phyloP scores from a whole-genome alignment of 345 rosid species.

The Pseudoturritis turrita region DNA sequence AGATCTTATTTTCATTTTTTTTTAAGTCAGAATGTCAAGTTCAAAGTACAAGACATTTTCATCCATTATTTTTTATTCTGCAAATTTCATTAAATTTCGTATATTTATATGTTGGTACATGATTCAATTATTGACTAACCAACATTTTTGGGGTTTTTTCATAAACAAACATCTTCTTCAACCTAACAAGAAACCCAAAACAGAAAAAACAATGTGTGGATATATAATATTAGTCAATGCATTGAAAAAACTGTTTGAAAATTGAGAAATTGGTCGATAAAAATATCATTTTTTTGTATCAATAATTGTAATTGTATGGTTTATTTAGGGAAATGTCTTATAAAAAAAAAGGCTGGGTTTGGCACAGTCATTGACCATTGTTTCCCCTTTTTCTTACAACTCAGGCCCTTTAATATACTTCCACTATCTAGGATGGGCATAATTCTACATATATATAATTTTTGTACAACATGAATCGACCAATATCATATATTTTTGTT shows the following conservation, averaged over 20 bases:
- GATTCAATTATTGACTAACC: neutral
- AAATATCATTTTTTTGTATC: neutral
- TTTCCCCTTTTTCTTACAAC: neutral
- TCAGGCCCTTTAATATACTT: neutral
- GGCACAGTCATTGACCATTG: slow-evolving; percentile 4
- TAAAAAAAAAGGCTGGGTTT: neutral
- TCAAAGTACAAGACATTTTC: neutral
- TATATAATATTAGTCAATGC: slow-evolving; percentile 10
- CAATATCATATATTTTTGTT: neutral
- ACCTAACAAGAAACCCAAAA: neutral
- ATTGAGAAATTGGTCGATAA: neutral
- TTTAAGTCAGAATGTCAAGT: neutral
- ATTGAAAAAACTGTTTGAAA: neutral
- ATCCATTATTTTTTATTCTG: neutral
- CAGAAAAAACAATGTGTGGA: neutral
- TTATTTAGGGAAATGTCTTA: neutral
- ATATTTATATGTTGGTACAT: neutral
- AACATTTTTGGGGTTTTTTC: neutral
- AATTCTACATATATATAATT: neutral
- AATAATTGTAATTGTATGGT: neutral
- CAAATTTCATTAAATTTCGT: neutral
- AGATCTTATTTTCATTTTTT: neutral
- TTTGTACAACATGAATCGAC: neutral
- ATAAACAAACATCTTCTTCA: neutral
- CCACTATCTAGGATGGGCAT: neutral